A percentile compares a stretch with the other conserved stretches of the same genome.
phyloP scores from a whole-genome alignment of 768 basidiomycete genomes.

The Tulasnella sp. region DNA sequence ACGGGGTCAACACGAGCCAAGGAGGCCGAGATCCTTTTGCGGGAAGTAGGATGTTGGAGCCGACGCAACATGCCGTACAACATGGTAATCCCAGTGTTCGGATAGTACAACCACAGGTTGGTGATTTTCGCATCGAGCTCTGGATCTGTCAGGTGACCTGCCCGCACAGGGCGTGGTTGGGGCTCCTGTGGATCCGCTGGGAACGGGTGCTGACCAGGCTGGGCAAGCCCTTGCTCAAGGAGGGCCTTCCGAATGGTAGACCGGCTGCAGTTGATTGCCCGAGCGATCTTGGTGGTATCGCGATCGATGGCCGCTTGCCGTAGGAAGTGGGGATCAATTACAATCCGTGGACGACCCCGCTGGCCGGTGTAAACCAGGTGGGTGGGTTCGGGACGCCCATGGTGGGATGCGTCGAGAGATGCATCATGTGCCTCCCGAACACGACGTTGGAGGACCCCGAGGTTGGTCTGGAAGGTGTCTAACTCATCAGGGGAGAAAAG shows the following conservation, averaged over 20 bases:
- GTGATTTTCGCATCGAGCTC: constrained; percentile 17
- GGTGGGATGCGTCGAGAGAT: background rate
- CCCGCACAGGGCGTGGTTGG: constrained; percentile 10
- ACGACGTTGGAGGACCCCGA: background rate
- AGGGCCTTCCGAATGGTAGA: constrained; percentile 17
- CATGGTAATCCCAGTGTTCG: constrained; percentile 18
- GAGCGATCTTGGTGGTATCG: constrained; percentile 17
- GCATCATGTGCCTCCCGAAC: background rate
- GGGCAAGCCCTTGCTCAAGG: constrained; percentile 19
- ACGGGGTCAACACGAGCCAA: constrained; percentile 18
- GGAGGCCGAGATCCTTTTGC: constrained; percentile 6
- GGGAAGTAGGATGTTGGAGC: constrained; percentile 11
- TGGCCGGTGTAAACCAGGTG: background rate
- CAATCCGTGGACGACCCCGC: background rate
- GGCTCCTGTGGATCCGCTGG: background rate
- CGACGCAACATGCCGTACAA: constrained; percentile 18
- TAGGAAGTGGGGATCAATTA: constrained; percentile 21
- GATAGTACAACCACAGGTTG: constrained; percentile 4
- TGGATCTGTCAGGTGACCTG: background rate
- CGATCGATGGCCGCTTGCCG: constrained; percentile 19
- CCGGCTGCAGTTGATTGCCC: constrained; percentile 18
- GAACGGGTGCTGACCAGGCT: background rate
- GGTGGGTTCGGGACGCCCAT: background rate
- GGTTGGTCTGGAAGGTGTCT: background rate
- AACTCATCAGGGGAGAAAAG: background rate